Base-by-base conservation (phyloP, 495 filamentous ascomycete species). In the Penicillium taxi region DNA sequence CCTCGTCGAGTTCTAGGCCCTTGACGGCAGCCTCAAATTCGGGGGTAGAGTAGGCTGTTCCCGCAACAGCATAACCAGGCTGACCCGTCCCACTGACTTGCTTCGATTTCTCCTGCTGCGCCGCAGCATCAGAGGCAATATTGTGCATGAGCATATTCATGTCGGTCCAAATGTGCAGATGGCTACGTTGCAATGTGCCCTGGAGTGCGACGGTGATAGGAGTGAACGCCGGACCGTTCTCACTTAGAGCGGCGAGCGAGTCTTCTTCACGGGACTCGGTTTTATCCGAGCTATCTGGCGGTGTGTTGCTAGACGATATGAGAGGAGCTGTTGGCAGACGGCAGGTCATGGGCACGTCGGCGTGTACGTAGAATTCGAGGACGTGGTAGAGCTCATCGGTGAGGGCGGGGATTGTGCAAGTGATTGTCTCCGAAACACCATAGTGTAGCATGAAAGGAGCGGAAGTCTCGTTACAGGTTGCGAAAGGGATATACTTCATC, bases 301-400 rank as follows among this genome's bases (percentile, higher is more conserved):
- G 13, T 9, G 17, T 24, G 32, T n/a, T 41, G 30, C 48, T 47
- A 31, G 52, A 41, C 9, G 45, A 35, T n/a, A 41, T 39, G 16
- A 57, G 49, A 0, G 89, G 89, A 5, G 76, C 78, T 7, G 86
- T 79, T 26, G 90, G 89, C 2, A 96, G 75, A 41, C 91, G 89
- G 63, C 91, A 98, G 31, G 86, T 81, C 29, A 98, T 73, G 19
- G 91, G 91, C 8, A 84, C 86, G 59, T 98, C 91, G 66, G 82
- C 86, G 70, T 96, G 91, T 50, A 96, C 81, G 75, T 96, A 96
- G 74, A 95, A 96, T 65, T 98, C 91, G 59, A 96, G 78, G 27
- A 96, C 81, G 64, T 98, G 91, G 74, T 91, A 98, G 70, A 94
- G 80, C 13, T 81, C 75, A 63, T 98, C 91, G 52, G 78, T 67